These are phyloP conservation scores for Aquilaria sinensis DNA, from an alignment of 345 rosid species.

Conservation along the genomic window DNA sequence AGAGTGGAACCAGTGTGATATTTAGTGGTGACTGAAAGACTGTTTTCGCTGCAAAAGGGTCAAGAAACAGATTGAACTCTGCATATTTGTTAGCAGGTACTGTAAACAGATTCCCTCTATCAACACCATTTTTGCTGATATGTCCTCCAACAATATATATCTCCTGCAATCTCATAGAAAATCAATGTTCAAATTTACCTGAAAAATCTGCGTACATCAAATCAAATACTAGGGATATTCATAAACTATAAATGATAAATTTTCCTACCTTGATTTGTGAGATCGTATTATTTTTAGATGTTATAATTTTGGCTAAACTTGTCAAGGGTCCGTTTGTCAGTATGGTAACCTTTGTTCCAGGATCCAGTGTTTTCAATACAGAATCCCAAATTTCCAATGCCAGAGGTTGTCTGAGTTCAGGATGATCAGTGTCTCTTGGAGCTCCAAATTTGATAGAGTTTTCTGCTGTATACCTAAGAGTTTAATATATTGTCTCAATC, in stretches of 20 bases:
- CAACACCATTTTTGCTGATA: constrained; percentile 25
- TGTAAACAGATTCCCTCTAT: constrained; percentile 52
- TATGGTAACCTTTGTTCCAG: constrained; percentile 54
- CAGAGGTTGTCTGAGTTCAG: constrained; percentile 63
- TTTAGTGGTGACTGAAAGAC: constrained; percentile 56
- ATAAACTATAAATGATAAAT: background rate
- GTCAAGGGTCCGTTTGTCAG: constrained; percentile 86
- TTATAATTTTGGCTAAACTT: constrained; percentile 56
- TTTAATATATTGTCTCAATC: constrained; percentile 1
- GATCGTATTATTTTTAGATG: constrained; percentile 25
- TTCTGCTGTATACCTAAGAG: constrained; percentile 69
- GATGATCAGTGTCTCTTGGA: constrained; percentile 64
- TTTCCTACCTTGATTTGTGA: constrained; percentile 52
- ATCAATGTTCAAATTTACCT: background rate
- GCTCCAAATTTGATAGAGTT: constrained; percentile 57
- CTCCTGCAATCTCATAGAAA: constrained; percentile 38
- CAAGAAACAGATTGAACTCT: constrained; percentile 87
- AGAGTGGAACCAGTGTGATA: constrained; percentile 70
- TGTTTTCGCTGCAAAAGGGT: constrained; percentile 72
- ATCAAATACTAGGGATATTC: no score
- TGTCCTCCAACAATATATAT: constrained; percentile 84
- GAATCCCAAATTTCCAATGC: constrained; percentile 75
- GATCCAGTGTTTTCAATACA: constrained; percentile 24
- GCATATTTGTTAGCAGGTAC: constrained; percentile 44
- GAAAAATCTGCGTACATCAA: no score